A percentile compares a stretch with the other conserved stretches of the same genome.
These are phyloP conservation scores for Dimargaris verticillata DNA, from an alignment of 192 early-diverging fungal species.

Conservation along the genomic window DNA sequence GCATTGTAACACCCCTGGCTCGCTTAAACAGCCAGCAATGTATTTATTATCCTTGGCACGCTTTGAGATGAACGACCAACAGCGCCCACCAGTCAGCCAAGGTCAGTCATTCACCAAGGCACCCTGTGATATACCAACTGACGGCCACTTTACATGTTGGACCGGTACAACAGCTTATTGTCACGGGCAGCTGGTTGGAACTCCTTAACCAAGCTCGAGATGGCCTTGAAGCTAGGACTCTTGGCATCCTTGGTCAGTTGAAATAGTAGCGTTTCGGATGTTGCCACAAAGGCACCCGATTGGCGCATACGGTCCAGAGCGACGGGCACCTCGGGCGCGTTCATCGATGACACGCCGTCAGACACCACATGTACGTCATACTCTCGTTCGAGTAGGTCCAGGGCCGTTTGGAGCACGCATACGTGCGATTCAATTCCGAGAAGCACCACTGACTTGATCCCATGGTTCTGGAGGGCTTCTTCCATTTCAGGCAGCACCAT, in stretches of 20 bases:
- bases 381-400: slow-evolving; percentile 65
- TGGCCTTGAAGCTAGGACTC: slow-evolving; percentile 54
- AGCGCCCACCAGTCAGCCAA: too few species aligned
- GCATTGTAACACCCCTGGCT: too few species aligned
- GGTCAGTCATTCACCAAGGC: too few species aligned
- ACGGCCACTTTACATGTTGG: slow-evolving; percentile 21
- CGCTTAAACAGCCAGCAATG: too few species aligned
- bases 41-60: too few species aligned
- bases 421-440: slow-evolving; percentile 94
- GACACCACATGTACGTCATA: slow-evolving; percentile 78
- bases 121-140: too few species aligned
- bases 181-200: slow-evolving; percentile 42
- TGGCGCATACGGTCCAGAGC: slow-evolving; percentile 46
- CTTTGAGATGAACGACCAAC: too few species aligned
- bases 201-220: slow-evolving; percentile 76
- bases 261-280: slow-evolving; percentile 61
- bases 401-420: slow-evolving; percentile 84
- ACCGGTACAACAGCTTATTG: slow-evolving; percentile 43
- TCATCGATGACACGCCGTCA: slow-evolving; percentile 84
- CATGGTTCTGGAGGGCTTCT: slow-evolving; percentile 27
- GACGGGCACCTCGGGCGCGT: slow-evolving; percentile 64
- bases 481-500: slow-evolving; percentile 58
- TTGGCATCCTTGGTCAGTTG: slow-evolving; percentile 45
- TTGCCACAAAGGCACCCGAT: slow-evolving; percentile 63
- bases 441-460: slow-evolving; percentile 53